Base-by-base conservation (phyloP, 768 basidiomycete species). In the Pulveroboletus frians region DNA sequence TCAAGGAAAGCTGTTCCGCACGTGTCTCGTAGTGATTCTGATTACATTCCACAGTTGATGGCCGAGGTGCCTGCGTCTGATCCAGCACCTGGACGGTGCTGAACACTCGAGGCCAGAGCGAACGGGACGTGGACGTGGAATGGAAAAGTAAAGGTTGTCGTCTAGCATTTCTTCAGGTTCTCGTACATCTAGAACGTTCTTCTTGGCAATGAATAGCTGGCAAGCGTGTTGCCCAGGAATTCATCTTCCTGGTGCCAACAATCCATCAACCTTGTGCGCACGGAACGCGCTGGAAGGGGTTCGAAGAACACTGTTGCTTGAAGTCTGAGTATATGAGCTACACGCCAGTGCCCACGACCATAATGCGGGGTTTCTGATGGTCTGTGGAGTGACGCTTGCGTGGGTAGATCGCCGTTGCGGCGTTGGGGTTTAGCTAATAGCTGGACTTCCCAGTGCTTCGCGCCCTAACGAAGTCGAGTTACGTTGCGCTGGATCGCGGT, bases 1-100 rank as follows among this genome's bases (percentile, higher is more conserved):
- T 93, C 58, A 70, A 73, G 71, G 88, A 84, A 47, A 43, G 48
- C 15, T 21, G n/a, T 21, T 15, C 30, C 40, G 27, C 50, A 17
- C 9, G 27, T 39, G 20, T 46, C 27, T 39, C 52, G 41, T 43
- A 8, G 35, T 32, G 29, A 30, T 47, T 37, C 54, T 62, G 49
- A 61, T 46, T 3, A 36, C 36, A 34, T 47, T 35, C 37, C 40
- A 29, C 52, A 86, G 80, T 75, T 88, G 57, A 84, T 89, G 78
- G 53, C 81, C 21, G 73, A 69, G 4, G 62, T 61, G 27, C 63
- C 69, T 9, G 59, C 64, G 9, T 73, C 69, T 9, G 66, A 67
- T 9, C 76, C 64, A 29, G 18, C 74, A 4, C 69, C 72, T 46
- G 69, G 65, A 34, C 59, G 48, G 46, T 69, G 67, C 42, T 68